Base-by-base conservation (phyloP, 2,329 filamentous ascomycete species). In the Fusarium domesticum region DNA sequence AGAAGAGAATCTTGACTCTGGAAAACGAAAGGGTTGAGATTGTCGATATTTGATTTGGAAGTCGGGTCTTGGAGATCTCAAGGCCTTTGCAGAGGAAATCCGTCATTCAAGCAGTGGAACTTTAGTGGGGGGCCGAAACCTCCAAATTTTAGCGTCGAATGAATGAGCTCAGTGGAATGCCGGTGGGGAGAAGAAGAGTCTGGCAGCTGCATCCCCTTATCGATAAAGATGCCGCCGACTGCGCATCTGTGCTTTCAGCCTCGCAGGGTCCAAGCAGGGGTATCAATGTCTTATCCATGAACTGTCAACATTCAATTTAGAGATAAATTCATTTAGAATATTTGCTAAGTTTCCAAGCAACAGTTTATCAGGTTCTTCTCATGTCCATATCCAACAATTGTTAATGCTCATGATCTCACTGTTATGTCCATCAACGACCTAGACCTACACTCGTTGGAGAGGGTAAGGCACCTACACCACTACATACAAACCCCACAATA, bases 121-220 rank as follows among this genome's bases (percentile, higher is more conserved):
- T 42, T 42, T 47, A 53, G 57, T 56, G 57, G 57, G 57, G 51
- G 39, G 23, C 35, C 33, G 31, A 18, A 35, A 39, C 37, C 43
- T 47, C 42, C 42, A 45, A 48, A 50, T 39, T 38, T 51, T 51
- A 59, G 57, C 49, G 51, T 40, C 12, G 34, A 39, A 35, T 48
- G n/a, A 31, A 37, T n/a, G n/a, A n/a, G n/a, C n/a, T n/a, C n/a
- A n/a, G n/a, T n/a, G 35, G 42, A 18, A 16, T 38, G 17, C 31
- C 34, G 35, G 42, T 46, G 42, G 39, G n/a, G n/a, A n/a, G n/a
- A n/a, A n/a, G n/a, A n/a, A 50, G 46, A 36, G 28, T 7, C 17
- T 18, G 28, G n/a, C 32, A 19, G 15, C 31, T 17, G 14, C 14
- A n/a, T n/a, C n/a, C 18, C 11, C 15, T 33, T 18, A 33, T 33